These are phyloP conservation scores for Phytophthora fragariaefolia DNA, from an alignment of 352 stramenopile species.

Conservation along the genomic window DNA sequence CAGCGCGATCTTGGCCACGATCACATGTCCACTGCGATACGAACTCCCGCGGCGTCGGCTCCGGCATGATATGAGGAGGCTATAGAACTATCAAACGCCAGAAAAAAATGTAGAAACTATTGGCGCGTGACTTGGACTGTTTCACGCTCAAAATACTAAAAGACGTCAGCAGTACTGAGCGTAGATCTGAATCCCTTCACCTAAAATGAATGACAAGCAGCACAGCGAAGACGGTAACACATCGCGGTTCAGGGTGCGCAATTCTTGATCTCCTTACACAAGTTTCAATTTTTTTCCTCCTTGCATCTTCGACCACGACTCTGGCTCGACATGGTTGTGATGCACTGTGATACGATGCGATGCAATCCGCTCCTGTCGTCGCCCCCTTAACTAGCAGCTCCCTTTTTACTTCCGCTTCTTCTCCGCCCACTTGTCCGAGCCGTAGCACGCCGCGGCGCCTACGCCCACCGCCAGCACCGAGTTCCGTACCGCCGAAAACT, in stretches of 20 bases:
- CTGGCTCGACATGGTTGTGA: background rate
- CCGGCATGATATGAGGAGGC: conserved; percentile 29
- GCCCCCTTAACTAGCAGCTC: background rate
- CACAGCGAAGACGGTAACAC: conserved; percentile 6
- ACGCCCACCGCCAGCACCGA: conserved; percentile 66
- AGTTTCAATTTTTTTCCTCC: conserved; percentile 18
- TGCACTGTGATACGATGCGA: conserved; percentile 29
- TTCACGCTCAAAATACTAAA: conserved; percentile 7
- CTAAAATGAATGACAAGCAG: background rate
- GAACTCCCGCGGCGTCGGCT: conserved; percentile 29
- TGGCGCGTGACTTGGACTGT: no score
- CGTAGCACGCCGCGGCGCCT: conserved; percentile 62
- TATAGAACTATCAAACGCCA: background rate
- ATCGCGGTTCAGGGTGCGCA: conserved; percentile 15
- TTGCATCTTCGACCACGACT: conserved; percentile 13
- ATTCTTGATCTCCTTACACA: conserved; percentile 36
- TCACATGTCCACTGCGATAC: conserved; percentile 43
- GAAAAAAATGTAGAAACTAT: no score
- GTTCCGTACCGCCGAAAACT: conserved; percentile 66
- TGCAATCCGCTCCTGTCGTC: conserved; percentile 12
- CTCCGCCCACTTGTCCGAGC: conserved; percentile 64
- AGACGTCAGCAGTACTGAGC: background rate
- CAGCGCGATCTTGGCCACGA: conserved; percentile 1
- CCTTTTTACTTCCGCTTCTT: conserved; percentile 51
- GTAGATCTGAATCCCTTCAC: background rate